Evolutionary conservation across 2,329 filamentous ascomycete species (phyloP).

Genomic region (Hymenoscyphus fraxineus): DNA sequence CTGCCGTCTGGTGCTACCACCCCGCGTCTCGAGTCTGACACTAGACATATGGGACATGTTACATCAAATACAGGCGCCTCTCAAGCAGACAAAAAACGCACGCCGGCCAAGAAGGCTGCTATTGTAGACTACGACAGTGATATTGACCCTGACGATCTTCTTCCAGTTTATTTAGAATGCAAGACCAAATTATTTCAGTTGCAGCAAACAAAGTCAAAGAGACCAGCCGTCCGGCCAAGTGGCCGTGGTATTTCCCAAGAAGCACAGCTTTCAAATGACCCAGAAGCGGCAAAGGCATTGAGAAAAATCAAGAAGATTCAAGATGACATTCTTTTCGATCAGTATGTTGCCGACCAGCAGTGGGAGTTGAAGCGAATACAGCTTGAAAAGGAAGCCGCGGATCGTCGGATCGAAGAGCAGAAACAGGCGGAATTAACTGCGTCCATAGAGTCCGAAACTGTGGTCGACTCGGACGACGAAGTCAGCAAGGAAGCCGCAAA

Average conservation of each 20-base stretch:
- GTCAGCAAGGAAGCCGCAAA: constrained; percentile 54
- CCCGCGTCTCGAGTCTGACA: constrained; percentile 32
- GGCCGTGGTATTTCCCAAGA: constrained; percentile 14
- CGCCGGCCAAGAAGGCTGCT: constrained; percentile 19
- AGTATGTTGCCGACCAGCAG: constrained; percentile 56
- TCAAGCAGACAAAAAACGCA: constrained; percentile 20
- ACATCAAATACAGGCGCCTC: constrained; percentile 11
- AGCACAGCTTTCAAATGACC: constrained; percentile 18
- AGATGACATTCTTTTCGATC: constrained; percentile 72
- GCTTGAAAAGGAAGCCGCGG: constrained; percentile 55
- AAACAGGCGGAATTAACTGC: constrained; percentile 25
- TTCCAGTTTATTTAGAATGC: constrained; percentile 72
- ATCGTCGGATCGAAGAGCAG: constrained; percentile 11
- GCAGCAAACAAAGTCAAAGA: constrained; percentile 48
- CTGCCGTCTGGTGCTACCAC: constrained; percentile 33
- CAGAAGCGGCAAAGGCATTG: constrained; percentile 59
- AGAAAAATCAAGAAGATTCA: constrained; percentile 75
- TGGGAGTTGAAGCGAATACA: constrained; percentile 59
- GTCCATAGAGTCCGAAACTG: constrained; percentile 25
- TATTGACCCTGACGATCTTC: constrained; percentile 69
- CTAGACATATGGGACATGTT: constrained; percentile 25
- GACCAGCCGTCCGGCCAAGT: constrained; percentile 30
- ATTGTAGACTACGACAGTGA: constrained; percentile 59
- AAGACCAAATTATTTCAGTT: constrained; percentile 65
- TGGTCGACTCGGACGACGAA: constrained; percentile 42